Base-by-base conservation (phyloP, 495 filamentous ascomycete species). In the Tirmania nivea region DNA sequence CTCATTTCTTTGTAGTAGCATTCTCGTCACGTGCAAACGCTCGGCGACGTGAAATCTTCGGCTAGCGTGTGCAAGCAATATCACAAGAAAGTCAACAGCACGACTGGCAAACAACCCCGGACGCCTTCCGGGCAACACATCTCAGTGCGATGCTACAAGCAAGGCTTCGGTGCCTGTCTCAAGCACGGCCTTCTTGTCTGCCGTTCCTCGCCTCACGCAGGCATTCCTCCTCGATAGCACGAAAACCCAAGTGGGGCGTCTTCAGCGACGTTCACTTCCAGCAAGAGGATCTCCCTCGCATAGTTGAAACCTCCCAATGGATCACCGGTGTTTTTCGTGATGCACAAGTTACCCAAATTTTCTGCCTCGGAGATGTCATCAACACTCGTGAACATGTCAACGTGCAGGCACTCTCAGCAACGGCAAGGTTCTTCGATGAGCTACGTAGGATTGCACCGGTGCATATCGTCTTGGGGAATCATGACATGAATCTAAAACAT, bases 191-290 rank as follows among this genome's bases (percentile, higher is more conserved):
- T 31, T 31, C 25, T 31, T 31, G 3, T 45, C 39, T 19, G 39
- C 39, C 39, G 9, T 45, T 14, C 39, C 39, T 19, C 4, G 14
- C 39, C 39, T 14, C 39, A 45, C 39, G 39, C 39, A 45, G 14
- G 14, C 39, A 14, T 45, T 0, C 39, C 39, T 45, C 39, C 39
- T 45, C 39, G 14, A 45, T 19, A 45, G 12, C 39, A 45, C 39
- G n/a, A n/a, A n/a, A 17, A 3, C 11, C 34, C n/a, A 54, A 54
- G 54, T 67, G 65, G 65, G 56, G 66, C 2, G 49, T 67, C 20
- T 50, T 64, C n/a, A 65, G 62, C 50, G 65, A 66, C 52, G 55
- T 66, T 53, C 65, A 67, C 57, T 67, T 67, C 59, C 62, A 57
- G 37, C 52, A 56, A 34, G 52, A 53, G 39, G 65, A 65, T 39